Conservation (phyloP, 495 filamentous ascomycete genomes). For the Aspergillus leporis region DNA sequence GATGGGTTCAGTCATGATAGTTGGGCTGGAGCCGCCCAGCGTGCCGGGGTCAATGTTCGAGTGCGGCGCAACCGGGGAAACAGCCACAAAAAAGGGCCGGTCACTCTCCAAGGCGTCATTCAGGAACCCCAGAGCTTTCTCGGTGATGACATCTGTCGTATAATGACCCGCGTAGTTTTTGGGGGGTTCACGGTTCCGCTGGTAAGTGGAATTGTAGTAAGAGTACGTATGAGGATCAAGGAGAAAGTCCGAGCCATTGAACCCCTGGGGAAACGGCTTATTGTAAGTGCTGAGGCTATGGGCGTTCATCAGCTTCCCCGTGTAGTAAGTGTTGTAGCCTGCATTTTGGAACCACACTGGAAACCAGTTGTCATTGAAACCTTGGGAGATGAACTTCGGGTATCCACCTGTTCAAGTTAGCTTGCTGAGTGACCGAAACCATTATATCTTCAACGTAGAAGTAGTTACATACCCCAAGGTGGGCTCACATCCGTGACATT, state of each 20-base stretch:
- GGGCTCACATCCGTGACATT: slow-evolving; percentile 71
- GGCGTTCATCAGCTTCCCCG: slow-evolving; percentile 70
- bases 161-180: slow-evolving; percentile 59
- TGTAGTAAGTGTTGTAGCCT: slow-evolving; percentile 74
- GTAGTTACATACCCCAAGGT: slow-evolving; percentile 52
- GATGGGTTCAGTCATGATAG: slow-evolving; percentile 52
- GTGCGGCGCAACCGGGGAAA: slow-evolving; percentile 69
- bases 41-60: slow-evolving; percentile 49
- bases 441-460: not conserved
- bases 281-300: slow-evolving; percentile 61
- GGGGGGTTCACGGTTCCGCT: slow-evolving; percentile 61
- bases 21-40: slow-evolving; percentile 16
- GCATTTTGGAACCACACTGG: slow-evolving; percentile 69
- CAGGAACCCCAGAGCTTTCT: slow-evolving; percentile 64
- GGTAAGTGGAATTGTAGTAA: slow-evolving; percentile 67
- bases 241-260: slow-evolving; percentile 60
- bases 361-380: slow-evolving; percentile 66
- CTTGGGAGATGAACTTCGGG: slow-evolving; percentile 66
- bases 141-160: slow-evolving; percentile 60
- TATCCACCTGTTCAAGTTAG: slow-evolving; percentile 55
- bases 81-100: slow-evolving; percentile 66
- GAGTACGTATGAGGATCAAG: slow-evolving; percentile 72
- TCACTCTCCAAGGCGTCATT: slow-evolving; percentile 55
- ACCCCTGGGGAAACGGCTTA: slow-evolving; percentile 59
- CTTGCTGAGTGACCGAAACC: not conserved